Conservation (phyloP, 2,329 filamentous ascomycete species). For the Chaetomium sp. region DNA sequence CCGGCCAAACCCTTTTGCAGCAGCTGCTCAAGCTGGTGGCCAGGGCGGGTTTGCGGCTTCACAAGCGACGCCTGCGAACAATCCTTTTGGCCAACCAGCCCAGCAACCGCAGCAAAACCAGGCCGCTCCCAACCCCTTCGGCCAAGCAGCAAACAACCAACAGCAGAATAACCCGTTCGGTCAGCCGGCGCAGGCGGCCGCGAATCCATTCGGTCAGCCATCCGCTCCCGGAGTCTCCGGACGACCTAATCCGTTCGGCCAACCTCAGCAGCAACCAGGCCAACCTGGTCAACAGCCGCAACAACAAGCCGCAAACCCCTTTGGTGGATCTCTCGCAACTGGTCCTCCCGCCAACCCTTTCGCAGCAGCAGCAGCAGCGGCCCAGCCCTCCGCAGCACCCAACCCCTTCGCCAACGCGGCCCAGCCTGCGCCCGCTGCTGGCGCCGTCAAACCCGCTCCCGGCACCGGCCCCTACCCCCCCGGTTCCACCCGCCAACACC, state of each 20-base stretch:
- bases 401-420: constrained; percentile 18
- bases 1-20: constrained; percentile 28
- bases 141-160: constrained; percentile 17
- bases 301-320: constrained; percentile 12
- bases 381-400: not conserved
- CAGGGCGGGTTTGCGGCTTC: constrained; percentile 7
- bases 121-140: constrained; percentile 25
- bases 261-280: not conserved
- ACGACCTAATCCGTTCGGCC: constrained; percentile 17
- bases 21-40: constrained; percentile 28
- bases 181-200: constrained; percentile 20
- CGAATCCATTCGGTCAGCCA: constrained; percentile 25
- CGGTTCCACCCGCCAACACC: constrained; percentile 26
- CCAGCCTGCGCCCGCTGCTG: not conserved
- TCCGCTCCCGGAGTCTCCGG: constrained; percentile 13
- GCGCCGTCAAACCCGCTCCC: not conserved
- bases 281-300: not conserved
- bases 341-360: constrained; percentile 22
- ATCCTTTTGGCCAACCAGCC: constrained; percentile 26
- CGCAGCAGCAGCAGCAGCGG: constrained; percentile 18
- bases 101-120: constrained; percentile 20
- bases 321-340: constrained; percentile 15
- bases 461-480: constrained; percentile 23
- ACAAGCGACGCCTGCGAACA: constrained; percentile 18
- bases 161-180: constrained; percentile 29